These are phyloP conservation scores for Monosporozyma aquatica DNA, from an alignment of 805 yeast species.

Conservation along the genomic window DNA sequence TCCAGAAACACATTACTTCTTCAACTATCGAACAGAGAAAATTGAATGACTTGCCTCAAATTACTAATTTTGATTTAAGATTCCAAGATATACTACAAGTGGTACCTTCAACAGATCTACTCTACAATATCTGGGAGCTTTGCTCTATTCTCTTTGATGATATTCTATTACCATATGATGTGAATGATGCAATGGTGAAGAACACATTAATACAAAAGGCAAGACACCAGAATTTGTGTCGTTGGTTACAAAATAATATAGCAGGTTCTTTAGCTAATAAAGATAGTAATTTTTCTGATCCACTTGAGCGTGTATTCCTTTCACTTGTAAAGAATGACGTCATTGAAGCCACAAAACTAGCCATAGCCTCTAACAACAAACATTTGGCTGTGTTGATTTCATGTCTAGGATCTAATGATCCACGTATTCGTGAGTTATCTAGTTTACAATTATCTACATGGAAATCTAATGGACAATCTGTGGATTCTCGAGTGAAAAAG, in stretches of 20 bases:
- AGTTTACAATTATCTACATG: slow-evolving; percentile 56
- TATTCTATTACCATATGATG: slow-evolving; percentile 13
- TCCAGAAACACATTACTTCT: slow-evolving; percentile 16
- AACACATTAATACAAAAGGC: slow-evolving; percentile 24
- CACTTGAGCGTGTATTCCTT: slow-evolving; percentile 44
- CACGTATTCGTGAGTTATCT: slow-evolving; percentile 47
- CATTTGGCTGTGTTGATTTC: slow-evolving; percentile 68
- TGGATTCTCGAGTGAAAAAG: slow-evolving; percentile 46
- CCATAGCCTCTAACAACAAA: slow-evolving; percentile 50
- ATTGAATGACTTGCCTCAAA: slow-evolving; percentile 32
- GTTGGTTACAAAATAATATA: slow-evolving; percentile 49
- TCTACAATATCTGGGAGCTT: slow-evolving; percentile 41
- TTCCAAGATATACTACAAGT: slow-evolving; percentile 20
- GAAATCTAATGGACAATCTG: slow-evolving; percentile 36
- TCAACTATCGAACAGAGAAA: slow-evolving; percentile 23
- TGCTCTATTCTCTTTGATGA: slow-evolving; percentile 57
- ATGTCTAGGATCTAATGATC: slow-evolving; percentile 61
- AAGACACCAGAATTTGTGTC: slow-evolving; percentile 40
- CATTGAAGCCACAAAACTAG: slow-evolving; percentile 50
- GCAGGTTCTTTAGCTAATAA: slow-evolving; percentile 29
- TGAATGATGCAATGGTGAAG: slow-evolving; percentile 17
- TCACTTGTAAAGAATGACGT: slow-evolving; percentile 47
- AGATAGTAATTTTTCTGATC: slow-evolving; percentile 30
- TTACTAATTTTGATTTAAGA: slow-evolving; percentile 30
- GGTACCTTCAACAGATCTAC: slow-evolving; percentile 10